phyloP scores from a whole-genome alignment of 2,329 filamentous ascomycete species.

The Ophidiomyces ophidiicola region DNA sequence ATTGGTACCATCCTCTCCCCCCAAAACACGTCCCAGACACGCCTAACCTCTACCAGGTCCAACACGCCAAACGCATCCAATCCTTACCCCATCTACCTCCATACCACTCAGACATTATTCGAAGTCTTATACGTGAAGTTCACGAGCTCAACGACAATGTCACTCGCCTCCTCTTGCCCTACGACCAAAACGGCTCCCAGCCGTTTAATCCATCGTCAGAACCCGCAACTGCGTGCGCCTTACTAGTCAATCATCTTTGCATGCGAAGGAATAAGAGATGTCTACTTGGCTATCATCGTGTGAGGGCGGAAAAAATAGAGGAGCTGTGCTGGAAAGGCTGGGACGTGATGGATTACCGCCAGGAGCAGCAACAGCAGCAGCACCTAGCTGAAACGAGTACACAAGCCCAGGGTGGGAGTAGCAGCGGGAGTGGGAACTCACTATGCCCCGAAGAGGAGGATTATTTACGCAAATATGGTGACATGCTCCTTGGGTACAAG shows the following conservation, averaged over 20 bases:
- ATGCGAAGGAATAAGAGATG: constrained; percentile 96
- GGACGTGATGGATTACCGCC: constrained; percentile 6
- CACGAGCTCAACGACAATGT: constrained; percentile 86
- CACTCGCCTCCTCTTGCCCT: constrained; percentile 63
- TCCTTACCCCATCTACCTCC: constrained; percentile 74
- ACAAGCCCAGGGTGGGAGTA: constrained; percentile 11
- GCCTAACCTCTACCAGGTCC: constrained; percentile 47
- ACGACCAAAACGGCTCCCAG: constrained; percentile 36
- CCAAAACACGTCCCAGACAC: constrained; percentile 2
- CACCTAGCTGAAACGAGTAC: constrained; percentile 39
- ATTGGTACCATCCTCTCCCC: constrained; percentile 44
- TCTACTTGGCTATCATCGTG: constrained; percentile 83
- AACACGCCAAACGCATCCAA: constrained; percentile 91
- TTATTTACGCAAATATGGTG: constrained; percentile 82
- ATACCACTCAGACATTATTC: constrained; percentile 85
- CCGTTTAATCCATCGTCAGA: constrained; percentile 72
- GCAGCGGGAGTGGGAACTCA: constrained; percentile 49
- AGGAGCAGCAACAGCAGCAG: constrained; percentile 25
- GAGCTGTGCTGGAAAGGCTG: constrained; percentile 81
- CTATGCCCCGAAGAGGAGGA: constrained; percentile 94
- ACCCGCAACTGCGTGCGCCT: constrained; percentile 70
- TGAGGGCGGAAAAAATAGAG: constrained; percentile 80
- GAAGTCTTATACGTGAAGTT: constrained; percentile 77
- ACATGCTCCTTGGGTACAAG: constrained; percentile 90
- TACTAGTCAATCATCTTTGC: constrained; percentile 85